Conservation (phyloP, 768 basidiomycete species). For the Mycena metata region DNA sequence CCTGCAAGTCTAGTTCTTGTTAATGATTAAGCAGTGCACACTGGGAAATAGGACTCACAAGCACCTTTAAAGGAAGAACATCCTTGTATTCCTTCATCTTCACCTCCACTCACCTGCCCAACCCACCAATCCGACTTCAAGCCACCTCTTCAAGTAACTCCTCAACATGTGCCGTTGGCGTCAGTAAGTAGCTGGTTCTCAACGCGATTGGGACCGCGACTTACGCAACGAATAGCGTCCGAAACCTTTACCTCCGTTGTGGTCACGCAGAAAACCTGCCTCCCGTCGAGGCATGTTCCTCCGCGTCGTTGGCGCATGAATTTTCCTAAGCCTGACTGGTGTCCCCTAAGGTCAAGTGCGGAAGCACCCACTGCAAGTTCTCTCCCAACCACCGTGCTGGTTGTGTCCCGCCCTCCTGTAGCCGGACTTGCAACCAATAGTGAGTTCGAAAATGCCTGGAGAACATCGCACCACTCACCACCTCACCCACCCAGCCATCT, state of each 20-base stretch:
- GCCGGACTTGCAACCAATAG: slow-evolving; percentile 64
- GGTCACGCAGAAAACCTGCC: slow-evolving; percentile 58
- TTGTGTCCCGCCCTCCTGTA: slow-evolving; percentile 60
- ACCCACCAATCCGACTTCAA: slow-evolving; percentile 25
- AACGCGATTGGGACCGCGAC: neutral
- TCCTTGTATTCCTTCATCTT: slow-evolving; percentile 20
- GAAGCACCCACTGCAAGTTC: slow-evolving; percentile 63
- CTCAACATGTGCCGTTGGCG: slow-evolving; percentile 66
- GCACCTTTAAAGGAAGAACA: slow-evolving; percentile 34
- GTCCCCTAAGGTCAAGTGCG: slow-evolving; percentile 60
- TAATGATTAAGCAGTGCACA: slow-evolving; percentile 18
- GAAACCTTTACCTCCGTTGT: slow-evolving; percentile 63
- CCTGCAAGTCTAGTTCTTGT: slow-evolving; percentile 18
- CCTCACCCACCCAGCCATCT: slow-evolving; percentile 50
- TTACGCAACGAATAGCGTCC: slow-evolving; percentile 51
- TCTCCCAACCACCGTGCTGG: slow-evolving; percentile 63
- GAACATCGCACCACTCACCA: slow-evolving; percentile 18
- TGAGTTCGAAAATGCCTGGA: slow-evolving; percentile 42
- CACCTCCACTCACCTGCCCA: slow-evolving; percentile 19
- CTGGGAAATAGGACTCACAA: no score
- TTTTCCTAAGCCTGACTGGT: neutral
- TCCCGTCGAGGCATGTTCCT: slow-evolving; percentile 27
- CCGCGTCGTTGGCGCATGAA: neutral
- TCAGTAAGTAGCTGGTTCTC: slow-evolving; percentile 56
- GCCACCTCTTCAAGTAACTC: slow-evolving; percentile 20